These are phyloP conservation scores for Linum lewisii DNA, from an alignment of 345 rosid genomes.

Conservation along the genomic window DNA sequence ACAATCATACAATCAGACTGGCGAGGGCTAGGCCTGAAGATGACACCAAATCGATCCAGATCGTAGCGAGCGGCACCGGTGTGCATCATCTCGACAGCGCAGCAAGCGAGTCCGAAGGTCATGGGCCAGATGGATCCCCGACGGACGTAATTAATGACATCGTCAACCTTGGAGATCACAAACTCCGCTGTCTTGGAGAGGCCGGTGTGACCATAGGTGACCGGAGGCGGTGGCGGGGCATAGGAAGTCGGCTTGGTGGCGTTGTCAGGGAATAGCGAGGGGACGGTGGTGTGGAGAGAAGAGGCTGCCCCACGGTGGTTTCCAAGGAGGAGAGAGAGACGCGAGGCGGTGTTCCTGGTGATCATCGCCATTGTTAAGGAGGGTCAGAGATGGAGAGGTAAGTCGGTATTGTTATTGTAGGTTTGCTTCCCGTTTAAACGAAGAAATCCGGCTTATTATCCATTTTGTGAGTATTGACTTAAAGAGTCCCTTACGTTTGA, in stretches of 20 bases:
- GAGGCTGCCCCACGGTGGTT: conserved; percentile 27
- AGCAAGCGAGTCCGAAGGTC: conserved; percentile 98
- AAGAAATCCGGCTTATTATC: background rate
- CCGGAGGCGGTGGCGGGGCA: conserved; percentile 48
- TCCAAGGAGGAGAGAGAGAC: conserved; percentile 51
- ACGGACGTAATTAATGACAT: conserved; percentile 89
- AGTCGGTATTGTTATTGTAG: background rate
- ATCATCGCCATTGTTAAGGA: conserved; percentile 45
- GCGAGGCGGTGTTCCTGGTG: conserved; percentile 49
- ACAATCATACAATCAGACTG: conserved; percentile 99
- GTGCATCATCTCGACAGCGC: conserved; percentile 99
- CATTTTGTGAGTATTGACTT: too few species aligned
- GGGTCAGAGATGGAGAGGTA: background rate
- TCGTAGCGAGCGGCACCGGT: conserved; percentile 96
- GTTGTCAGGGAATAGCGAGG: conserved; percentile 29
- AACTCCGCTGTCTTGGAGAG: conserved; percentile 78
- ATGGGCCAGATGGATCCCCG: conserved; percentile 99
- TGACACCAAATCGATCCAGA: conserved; percentile 89
- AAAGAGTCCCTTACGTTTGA: too few species aligned
- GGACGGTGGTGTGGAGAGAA: conserved; percentile 45
- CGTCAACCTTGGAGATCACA: conserved; percentile 92
- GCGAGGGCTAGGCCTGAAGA: conserved; percentile 95
- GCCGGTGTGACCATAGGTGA: conserved; percentile 42
- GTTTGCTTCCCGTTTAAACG: background rate
- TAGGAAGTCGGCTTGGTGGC: conserved; percentile 37